These are phyloP conservation scores for Stagonosporopsis chrysanthemi DNA, from an alignment of 2,329 filamentous ascomycete species.

Conservation along the genomic window DNA sequence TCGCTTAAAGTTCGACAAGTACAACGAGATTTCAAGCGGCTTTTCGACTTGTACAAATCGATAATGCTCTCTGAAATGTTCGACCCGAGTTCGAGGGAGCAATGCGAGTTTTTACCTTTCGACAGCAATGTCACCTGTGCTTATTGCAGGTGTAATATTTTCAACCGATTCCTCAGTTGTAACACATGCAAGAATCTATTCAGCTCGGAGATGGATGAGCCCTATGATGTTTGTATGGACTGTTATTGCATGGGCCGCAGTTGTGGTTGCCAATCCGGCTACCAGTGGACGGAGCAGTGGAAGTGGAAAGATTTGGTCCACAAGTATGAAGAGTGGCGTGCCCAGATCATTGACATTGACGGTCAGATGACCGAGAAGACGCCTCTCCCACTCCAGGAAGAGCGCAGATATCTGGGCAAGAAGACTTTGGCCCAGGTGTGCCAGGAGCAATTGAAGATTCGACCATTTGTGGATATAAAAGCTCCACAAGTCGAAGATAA, in stretches of 20 bases:
- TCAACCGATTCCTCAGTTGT: constrained; percentile 95
- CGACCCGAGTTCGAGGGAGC: constrained; percentile 69
- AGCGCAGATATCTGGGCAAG: constrained; percentile 70
- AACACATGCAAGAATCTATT: constrained; percentile 77
- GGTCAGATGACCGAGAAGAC: constrained; percentile 70
- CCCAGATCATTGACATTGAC: constrained; percentile 76
- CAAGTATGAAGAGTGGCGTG: constrained; percentile 84
- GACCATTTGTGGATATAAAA: constrained; percentile 84
- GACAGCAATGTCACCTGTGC: constrained; percentile 95
- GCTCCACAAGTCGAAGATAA: constrained; percentile 62
- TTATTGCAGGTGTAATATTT: constrained; percentile 95
- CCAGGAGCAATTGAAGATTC: constrained; percentile 80
- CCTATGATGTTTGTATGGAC: constrained; percentile 97
- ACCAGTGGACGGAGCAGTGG: constrained; percentile 94
- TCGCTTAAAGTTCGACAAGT: constrained; percentile 70
- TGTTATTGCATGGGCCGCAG: constrained; percentile 98
- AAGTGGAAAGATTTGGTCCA: constrained; percentile 78
- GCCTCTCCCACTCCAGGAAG: constrained; percentile 74
- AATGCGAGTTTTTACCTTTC: constrained; percentile 78
- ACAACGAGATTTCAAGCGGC: constrained; percentile 79
- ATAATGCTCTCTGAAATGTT: constrained; percentile 90
- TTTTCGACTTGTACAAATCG: constrained; percentile 79
- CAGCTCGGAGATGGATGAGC: constrained; percentile 75
- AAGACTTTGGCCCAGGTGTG: constrained; percentile 92
- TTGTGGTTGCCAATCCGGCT: constrained; percentile 83